Percentiles rank a stretch among this genome's conserved stretches.
Evolutionary conservation across 2,329 filamentous ascomycete genomes (phyloP).

Genomic region (Cryphonectria parasitica): DNA sequence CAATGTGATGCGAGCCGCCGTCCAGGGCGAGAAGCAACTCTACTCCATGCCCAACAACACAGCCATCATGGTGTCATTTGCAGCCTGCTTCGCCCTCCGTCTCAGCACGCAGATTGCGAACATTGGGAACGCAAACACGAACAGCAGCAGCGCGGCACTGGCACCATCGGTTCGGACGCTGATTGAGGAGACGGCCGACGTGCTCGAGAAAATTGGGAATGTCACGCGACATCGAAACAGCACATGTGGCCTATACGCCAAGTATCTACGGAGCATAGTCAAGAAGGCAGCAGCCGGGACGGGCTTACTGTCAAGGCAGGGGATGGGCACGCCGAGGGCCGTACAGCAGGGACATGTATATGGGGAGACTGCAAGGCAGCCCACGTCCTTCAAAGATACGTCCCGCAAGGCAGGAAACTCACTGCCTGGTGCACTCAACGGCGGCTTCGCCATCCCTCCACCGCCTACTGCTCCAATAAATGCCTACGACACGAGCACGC

Average conservation of each 20-base stretch:
- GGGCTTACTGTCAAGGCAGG: constrained; percentile 21
- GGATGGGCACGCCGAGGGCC: constrained; percentile 21
- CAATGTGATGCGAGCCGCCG: constrained; percentile 75
- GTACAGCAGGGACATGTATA: neutral
- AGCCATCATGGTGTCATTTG: constrained; percentile 78
- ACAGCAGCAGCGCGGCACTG: constrained; percentile 37
- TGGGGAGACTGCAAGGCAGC: neutral
- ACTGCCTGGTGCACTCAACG: neutral
- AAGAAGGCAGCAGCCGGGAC: constrained; percentile 39
- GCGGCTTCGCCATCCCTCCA: constrained; percentile 28
- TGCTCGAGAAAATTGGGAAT: constrained; percentile 70
- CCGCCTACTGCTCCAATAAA: constrained; percentile 31
- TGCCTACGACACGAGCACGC: constrained; percentile 34
- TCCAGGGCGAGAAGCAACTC: constrained; percentile 70
- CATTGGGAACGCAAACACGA: constrained; percentile 46
- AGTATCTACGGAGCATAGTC: constrained; percentile 50
- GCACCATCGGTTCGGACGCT: constrained; percentile 66
- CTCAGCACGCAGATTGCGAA: constrained; percentile 63
- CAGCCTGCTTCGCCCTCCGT: constrained; percentile 69
- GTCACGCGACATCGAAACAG: constrained; percentile 69
- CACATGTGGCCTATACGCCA: constrained; percentile 58
- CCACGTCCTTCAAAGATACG: constrained; percentile 3
- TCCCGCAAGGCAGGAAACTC: neutral
- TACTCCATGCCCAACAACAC: constrained; percentile 81
- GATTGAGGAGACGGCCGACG: constrained; percentile 70